Conservation (phyloP, 2,329 filamentous ascomycete species). For the Sphaerulina vaccinii region DNA sequence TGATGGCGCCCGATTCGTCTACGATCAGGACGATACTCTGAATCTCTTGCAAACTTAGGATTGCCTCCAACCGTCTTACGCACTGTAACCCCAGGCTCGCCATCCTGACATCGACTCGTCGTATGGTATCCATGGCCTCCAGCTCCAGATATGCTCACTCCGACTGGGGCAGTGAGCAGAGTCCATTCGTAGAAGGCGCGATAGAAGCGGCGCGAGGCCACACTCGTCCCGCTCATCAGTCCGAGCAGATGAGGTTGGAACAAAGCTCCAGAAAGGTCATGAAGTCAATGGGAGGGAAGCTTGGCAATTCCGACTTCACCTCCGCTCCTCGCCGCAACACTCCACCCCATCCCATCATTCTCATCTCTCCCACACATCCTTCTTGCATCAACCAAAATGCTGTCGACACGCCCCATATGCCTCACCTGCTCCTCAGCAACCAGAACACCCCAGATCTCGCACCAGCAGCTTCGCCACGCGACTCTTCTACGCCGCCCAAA, state of each 20-base stretch:
- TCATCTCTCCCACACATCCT: not conserved
- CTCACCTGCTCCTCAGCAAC: not conserved
- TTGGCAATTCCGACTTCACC: conserved; percentile 19
- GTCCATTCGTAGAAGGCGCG: conserved; percentile 47
- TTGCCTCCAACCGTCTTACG: too few relatives aligned
- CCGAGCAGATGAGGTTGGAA: not conserved
- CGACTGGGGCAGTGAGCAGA: conserved; percentile 25
- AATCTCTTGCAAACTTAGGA: too few relatives aligned
- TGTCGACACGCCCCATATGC: not conserved
- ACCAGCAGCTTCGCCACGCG: conserved; percentile 69
- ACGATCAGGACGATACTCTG: not conserved
- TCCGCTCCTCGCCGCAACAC: conserved; percentile 6
- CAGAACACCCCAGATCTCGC: conserved; percentile 12
- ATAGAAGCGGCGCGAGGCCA: conserved; percentile 43
- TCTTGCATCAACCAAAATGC: conserved; percentile 1
- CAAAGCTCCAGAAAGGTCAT: not conserved
- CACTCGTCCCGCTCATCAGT: conserved; percentile 11
- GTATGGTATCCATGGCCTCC: conserved; percentile 7
- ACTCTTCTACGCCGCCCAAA: conserved; percentile 85
- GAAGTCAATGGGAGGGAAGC: not conserved
- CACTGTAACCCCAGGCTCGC: not conserved
- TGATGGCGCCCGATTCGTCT: too few relatives aligned
- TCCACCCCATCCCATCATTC: not conserved
- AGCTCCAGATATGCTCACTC: not conserved
- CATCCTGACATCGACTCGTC: not conserved